These are phyloP conservation scores for Cronartium ribicola DNA, from an alignment of 1,284 basidiomycete genomes.

Conservation along the genomic window DNA sequence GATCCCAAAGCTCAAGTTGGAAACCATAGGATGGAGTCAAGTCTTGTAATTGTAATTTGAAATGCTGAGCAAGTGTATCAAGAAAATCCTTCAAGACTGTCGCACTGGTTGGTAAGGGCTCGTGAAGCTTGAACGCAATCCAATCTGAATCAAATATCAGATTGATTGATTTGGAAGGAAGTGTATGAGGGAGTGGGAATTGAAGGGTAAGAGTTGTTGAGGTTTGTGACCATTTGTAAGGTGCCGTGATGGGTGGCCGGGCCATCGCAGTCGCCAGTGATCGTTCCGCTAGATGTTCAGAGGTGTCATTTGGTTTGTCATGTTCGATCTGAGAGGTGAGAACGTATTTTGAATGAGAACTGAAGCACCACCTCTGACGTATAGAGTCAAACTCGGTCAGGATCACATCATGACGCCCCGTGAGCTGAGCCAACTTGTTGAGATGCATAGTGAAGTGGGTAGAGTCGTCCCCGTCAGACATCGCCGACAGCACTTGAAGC, in stretches of 20 bases:
- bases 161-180: slow-evolving; percentile 43
- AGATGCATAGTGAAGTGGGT: slow-evolving; percentile 6
- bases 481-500: neutral
- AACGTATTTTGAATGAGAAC: slow-evolving; percentile 2
- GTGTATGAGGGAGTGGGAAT: slow-evolving; percentile 45
- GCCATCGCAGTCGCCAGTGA: neutral
- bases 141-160: neutral
- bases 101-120: neutral
- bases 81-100: slow-evolving; percentile 4
- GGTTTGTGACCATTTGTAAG: slow-evolving; percentile 49
- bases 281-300: neutral
- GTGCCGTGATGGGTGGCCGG: neutral
- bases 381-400: slow-evolving; percentile 8
- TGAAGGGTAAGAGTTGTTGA: slow-evolving; percentile 47
- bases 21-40: neutral
- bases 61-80: neutral
- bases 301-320: neutral
- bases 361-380: slow-evolving; percentile 20
- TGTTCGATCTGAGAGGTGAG: neutral
- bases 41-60: neutral
- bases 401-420: slow-evolving; percentile 4
- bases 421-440: slow-evolving; percentile 1
- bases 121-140: neutral
- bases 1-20: slow-evolving; percentile 10
- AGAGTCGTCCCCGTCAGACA: neutral